phyloP scores from a whole-genome alignment of 2,329 filamentous ascomycete species.

The Ophiostoma angusticollis region DNA sequence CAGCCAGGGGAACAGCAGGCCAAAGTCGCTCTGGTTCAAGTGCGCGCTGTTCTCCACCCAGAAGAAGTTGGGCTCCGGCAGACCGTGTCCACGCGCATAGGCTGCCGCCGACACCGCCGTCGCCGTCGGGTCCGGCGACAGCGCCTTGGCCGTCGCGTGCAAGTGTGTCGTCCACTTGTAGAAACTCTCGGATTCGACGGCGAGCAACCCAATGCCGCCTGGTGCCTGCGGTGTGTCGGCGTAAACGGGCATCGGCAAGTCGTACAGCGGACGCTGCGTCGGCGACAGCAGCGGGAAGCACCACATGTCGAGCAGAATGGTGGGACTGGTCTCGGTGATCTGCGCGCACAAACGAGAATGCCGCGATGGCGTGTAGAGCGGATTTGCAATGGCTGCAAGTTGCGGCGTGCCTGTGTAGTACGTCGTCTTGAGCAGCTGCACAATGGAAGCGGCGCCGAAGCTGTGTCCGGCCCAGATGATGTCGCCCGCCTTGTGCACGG shows the following conservation, averaged over 20 bases:
- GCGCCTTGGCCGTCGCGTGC: constrained; percentile 50
- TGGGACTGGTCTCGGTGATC: constrained; percentile 52
- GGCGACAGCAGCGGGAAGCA: constrained; percentile 57
- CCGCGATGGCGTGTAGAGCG: constrained; percentile 47
- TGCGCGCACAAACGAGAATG: constrained; percentile 47
- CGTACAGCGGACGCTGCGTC: constrained; percentile 49
- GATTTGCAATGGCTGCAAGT: constrained; percentile 34
- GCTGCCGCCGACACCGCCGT: constrained; percentile 27
- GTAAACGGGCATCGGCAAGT: constrained; percentile 63
- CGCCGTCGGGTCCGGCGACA: constrained; percentile 43
- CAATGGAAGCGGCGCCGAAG: constrained; percentile 62
- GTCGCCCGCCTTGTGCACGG: constrained; percentile 57
- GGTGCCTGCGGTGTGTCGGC: constrained; percentile 31
- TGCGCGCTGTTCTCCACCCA: constrained; percentile 65
- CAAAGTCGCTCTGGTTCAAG: constrained; percentile 73
- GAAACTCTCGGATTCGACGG: constrained; percentile 65
- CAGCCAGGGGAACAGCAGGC: constrained; percentile 64
- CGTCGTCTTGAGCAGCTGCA: constrained; percentile 68
- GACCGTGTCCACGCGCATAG: constrained; percentile 28
- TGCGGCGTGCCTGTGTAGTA: constrained; percentile 48
- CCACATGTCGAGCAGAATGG: constrained; percentile 71
- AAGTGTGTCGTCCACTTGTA: constrained; percentile 66
- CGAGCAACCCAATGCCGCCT: constrained; percentile 48
- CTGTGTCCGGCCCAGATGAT: constrained; percentile 70
- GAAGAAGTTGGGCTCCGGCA: constrained; percentile 54